Percentiles rank a stretch among this genome's conserved stretches.
Conservation (phyloP, 192 early-diverging fungal genomes). For the Linnemannia hyalina region DNA sequence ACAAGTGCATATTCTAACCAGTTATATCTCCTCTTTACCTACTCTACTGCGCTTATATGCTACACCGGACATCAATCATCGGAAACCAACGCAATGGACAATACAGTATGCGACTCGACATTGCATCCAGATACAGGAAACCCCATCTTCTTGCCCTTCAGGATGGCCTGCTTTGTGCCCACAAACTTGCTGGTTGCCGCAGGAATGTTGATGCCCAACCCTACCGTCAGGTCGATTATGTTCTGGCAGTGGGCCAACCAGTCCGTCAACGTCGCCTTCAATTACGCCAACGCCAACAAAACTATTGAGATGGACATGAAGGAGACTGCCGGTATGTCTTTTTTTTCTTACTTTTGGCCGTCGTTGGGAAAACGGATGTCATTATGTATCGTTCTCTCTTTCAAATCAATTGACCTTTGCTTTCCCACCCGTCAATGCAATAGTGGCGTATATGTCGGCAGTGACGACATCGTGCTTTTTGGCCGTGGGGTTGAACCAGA, state of each 20-base stretch:
- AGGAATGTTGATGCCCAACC: slow-evolving; percentile 89
- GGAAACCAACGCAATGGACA: too few species aligned
- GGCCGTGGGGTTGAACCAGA: slow-evolving; percentile 78
- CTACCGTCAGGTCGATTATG: slow-evolving; percentile 70
- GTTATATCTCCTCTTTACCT: too few species aligned
- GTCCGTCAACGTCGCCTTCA: slow-evolving; percentile 87
- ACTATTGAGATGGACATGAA: slow-evolving; percentile 78
- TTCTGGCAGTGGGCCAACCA: slow-evolving; percentile 91
- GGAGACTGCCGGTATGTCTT: slow-evolving; percentile 75
- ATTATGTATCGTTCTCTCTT: not conserved
- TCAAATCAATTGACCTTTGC: not conserved
- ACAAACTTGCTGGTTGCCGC: slow-evolving; percentile 87
- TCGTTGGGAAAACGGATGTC: not conserved
- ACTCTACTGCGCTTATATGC: not conserved
- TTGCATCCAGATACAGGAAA: slow-evolving; percentile 88
- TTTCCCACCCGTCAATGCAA: not conserved
- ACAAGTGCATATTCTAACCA: not conserved
- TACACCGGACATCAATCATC: not conserved
- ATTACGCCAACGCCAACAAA: slow-evolving; percentile 88
- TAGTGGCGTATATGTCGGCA: slow-evolving; percentile 81
- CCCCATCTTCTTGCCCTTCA: slow-evolving; percentile 81
- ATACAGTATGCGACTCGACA: slow-evolving; percentile 77
- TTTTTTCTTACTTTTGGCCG: not conserved
- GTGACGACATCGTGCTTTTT: slow-evolving; percentile 83
- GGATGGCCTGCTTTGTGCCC: slow-evolving; percentile 89